Conservation (phyloP, 768 basidiomycete species). For the Calocybe gangraenosa region DNA sequence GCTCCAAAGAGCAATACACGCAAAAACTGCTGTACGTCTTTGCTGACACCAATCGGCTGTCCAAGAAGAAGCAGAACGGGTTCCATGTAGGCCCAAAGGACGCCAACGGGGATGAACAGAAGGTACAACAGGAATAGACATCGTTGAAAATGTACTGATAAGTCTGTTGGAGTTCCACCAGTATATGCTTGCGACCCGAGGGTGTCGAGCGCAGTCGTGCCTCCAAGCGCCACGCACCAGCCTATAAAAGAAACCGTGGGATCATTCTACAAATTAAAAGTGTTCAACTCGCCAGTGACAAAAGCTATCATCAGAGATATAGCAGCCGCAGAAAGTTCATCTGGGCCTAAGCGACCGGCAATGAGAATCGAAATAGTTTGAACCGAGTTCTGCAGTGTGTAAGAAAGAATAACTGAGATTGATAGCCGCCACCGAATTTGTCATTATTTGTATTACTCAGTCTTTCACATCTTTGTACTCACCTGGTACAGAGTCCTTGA, state of each 20-base stretch:
- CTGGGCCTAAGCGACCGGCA: constrained; percentile 47
- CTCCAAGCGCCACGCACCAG: constrained; percentile 74
- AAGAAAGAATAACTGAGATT: constrained; percentile 58
- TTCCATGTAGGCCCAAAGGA: constrained; percentile 62
- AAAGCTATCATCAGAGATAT: constrained; percentile 76
- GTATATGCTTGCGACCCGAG: constrained; percentile 77
- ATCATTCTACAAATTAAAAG: constrained; percentile 33
- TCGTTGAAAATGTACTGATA: constrained; percentile 70
- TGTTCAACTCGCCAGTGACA: constrained; percentile 64
- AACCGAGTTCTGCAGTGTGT: constrained; percentile 70
- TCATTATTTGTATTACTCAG: not conserved
- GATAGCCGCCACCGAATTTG: not conserved
- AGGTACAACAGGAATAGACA: constrained; percentile 62
- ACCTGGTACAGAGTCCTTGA: constrained; percentile 60
- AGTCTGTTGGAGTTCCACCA: constrained; percentile 56
- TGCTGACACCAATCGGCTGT: constrained; percentile 52
- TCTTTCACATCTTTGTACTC: constrained; percentile 12
- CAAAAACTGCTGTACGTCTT: constrained; percentile 61
- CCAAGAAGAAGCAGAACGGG: constrained; percentile 61
- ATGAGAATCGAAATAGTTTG: constrained; percentile 64
- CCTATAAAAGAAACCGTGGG: constrained; percentile 50
- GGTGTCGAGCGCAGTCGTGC: constrained; percentile 76
- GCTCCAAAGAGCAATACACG: constrained; percentile 61
- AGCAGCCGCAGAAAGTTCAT: constrained; percentile 67
- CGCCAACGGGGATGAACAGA: constrained; percentile 56